phyloP scores from a whole-genome alignment of 2,329 filamentous ascomycete genomes.

The Emergomyces orientalis region DNA sequence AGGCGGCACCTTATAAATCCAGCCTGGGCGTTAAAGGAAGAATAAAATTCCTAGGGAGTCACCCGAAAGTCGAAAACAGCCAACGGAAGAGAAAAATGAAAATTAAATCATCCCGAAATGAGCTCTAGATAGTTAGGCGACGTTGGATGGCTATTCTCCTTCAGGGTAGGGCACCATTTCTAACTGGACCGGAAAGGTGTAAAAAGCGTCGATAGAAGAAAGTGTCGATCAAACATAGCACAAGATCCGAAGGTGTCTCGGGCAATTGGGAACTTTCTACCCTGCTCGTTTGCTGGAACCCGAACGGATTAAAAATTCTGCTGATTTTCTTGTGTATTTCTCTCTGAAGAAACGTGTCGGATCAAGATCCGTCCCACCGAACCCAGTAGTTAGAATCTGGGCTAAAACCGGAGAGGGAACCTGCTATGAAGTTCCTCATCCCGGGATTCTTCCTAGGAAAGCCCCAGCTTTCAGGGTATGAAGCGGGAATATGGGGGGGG shows the following conservation, averaged over 20 bases:
- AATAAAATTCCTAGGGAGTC: background rate
- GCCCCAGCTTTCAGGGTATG: background rate
- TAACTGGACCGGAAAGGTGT: background rate
- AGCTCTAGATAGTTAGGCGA: background rate
- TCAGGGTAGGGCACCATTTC: background rate
- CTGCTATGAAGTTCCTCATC: background rate
- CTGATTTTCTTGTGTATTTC: background rate
- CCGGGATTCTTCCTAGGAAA: background rate
- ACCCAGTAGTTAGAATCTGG: background rate
- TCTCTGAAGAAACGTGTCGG: background rate
- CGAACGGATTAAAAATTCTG: background rate
- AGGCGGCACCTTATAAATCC: background rate
- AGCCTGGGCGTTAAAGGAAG: background rate
- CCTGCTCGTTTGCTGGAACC: background rate
- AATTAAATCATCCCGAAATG: slow-evolving; percentile 3
- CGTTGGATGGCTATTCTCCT: background rate
- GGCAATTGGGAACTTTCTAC: background rate
- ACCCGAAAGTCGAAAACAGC: background rate
- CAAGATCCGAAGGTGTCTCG: background rate
- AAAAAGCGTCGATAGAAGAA: background rate
- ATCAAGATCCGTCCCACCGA: background rate
- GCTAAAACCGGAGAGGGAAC: background rate
- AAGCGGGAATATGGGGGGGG: background rate
- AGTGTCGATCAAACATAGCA: background rate
- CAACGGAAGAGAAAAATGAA: background rate